phyloP scores from a whole-genome alignment of 371 early-diverging fungal genomes.

The Mortierella sp. region DNA sequence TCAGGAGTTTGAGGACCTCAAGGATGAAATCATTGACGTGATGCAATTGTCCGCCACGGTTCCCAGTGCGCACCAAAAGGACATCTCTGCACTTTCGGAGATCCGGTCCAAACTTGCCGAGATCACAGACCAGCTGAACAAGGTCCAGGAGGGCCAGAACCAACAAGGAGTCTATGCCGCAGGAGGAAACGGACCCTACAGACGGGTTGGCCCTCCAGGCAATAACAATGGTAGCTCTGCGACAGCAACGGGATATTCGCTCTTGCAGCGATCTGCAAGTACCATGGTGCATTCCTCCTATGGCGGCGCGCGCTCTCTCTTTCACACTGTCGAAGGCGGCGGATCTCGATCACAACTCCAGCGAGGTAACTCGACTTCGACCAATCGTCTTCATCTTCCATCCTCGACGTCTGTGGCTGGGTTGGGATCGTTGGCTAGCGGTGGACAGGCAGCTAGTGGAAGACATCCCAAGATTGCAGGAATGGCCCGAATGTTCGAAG shows the following conservation, averaged over 20 bases:
- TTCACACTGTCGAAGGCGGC: conserved; percentile 22
- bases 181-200: not conserved
- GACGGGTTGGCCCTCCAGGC: not conserved
- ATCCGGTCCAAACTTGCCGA: conserved; percentile 49
- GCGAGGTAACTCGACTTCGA: conserved; percentile 15
- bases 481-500: conserved; percentile 41
- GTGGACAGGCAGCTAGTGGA: not conserved
- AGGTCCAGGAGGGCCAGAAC: conserved; percentile 23
- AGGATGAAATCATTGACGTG: conserved; percentile 53
- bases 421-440: not conserved
- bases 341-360: conserved; percentile 22
- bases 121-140: conserved; percentile 32
- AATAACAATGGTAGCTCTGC: conserved; percentile 8
- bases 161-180: conserved; percentile 6
- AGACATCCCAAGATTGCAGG: conserved; percentile 39
- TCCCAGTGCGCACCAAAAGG: conserved; percentile 44
- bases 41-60: conserved; percentile 53
- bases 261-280: conserved; percentile 43
- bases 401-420: conserved; percentile 18
- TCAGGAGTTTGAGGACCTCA: conserved; percentile 54
- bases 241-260: conserved; percentile 30
- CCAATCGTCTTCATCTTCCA: conserved; percentile 26
- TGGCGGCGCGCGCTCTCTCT: conserved; percentile 14
- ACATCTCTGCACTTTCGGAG: conserved; percentile 40
- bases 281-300: conserved; percentile 30